Base-by-base conservation (phyloP, 2,329 filamentous ascomycete genomes). In the Paraconiothyrium sp. region DNA sequence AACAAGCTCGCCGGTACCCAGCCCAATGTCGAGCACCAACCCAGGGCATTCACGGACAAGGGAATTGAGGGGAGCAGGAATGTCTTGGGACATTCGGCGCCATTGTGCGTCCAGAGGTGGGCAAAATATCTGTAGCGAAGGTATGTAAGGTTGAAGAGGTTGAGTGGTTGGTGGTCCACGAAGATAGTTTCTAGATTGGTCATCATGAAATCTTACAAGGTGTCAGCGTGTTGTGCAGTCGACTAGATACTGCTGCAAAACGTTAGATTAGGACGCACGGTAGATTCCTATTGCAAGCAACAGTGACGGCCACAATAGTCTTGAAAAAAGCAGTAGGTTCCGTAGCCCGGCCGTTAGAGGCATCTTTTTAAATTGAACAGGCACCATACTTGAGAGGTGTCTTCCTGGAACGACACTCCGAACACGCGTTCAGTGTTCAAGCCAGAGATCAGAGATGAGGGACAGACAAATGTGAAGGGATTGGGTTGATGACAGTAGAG, bases 1-100 rank as follows among this genome's bases (percentile, higher is more conserved):
- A 51, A 86, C 77, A 58, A 86, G 81, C 14, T 82, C 79, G 35
- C 86, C 86, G 34, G 78, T 83, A 4, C 86, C 86, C 0, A 86
- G 85, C 11, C 78, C 78, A 39, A 80, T 68, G 59, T 80, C 78
- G n/a, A 80, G 76, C 46, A 80, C 66, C 1, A 75, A 59, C 35
- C 78, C 78, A 50, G 65, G 65, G 60, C 72, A 74, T 22, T 65
- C 56, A 3, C 54, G 50, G 7, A 80, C 66, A 8, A 80, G 72
- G 9, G 66, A 57, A 27, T 65, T 65, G 9, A 71, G 62, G 6
- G 69, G 68, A n/a, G 71, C 73, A 11, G 78, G 72, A 75, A 79
- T 78, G 34, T 76, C 72, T 16, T 62, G 58, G 1, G 78, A 79
- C 76, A 79, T 78, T 62, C 69, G 57, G 70, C 69, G 62, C 77